Base-by-base conservation (phyloP, 169 alveolate species). In the Cyclospora cayetanensis region DNA sequence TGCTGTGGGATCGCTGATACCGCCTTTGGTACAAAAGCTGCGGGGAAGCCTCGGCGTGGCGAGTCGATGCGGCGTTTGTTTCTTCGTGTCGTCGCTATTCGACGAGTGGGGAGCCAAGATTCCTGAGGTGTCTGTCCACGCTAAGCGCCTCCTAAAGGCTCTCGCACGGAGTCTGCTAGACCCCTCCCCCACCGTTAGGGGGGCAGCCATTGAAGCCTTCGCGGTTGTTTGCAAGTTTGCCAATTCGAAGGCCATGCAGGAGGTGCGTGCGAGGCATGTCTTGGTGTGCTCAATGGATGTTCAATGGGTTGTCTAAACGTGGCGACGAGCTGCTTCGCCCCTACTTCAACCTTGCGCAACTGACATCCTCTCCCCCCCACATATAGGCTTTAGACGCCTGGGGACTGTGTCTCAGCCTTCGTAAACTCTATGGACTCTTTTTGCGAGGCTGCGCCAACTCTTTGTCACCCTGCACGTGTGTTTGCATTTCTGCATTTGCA, bases 21-120 rank as follows among this genome's bases (percentile, higher is more conserved):
- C 63, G 4, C 82, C 90, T n/a, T n/a, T 89, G 90, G 79, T 89
- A 37, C 93, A 76, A 35, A 72, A 72, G 50, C 66, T 89, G 42
- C 89, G 93, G 39, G 72, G 68, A 34, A 77, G 93, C 55, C 72
- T 89, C 22, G 93, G 93, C 1, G 85, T 82, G 50, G 53, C 93
- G 52, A 89, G 93, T 41, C 93, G 93, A 31, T 89, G 93, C 20
- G 83, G 90, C 25, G 93, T 76, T n/a, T 72, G 90, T 15, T 50
- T 55, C 76, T 66, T 89, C 35, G 68, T 89, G n/a, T 46, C 86
- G 22, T 89, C 90, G 93, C 22, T 66, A 72, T 53, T 89, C 53
- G 83, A 55, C 43, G 92, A 88, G 70, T 77, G 83, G 79, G 83
- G 92, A 4, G 80, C 66, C 34, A 88, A 77, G 35, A 43, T 76